A percentile compares a stretch with the other conserved stretches of the same genome.
Evolutionary conservation across 352 stramenopile species (phyloP).

Genomic region (Phytopythium chamaehyphon): DNA sequence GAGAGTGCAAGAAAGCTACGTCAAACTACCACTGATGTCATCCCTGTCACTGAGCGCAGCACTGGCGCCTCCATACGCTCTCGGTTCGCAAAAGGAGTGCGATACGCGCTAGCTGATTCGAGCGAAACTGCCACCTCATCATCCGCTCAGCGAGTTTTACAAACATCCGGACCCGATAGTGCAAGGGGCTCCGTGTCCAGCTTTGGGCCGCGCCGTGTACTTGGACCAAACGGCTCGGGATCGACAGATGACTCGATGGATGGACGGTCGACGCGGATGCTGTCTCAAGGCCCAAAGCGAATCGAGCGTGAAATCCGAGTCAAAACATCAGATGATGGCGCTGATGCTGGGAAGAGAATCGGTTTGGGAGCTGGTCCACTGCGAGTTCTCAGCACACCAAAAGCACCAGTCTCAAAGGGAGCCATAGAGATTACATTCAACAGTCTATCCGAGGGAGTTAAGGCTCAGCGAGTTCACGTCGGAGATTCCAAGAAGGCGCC

Average conservation of each 20-base stretch:
- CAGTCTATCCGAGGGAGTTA: slow-evolving; percentile 14
- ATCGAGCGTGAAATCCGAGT: slow-evolving; percentile 27
- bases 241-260: slow-evolving; percentile 6
- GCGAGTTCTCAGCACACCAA: slow-evolving; percentile 29
- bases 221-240: slow-evolving; percentile 8
- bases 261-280: slow-evolving; percentile 18
- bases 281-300: slow-evolving; percentile 37
- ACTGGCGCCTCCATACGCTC: not conserved
- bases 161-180: slow-evolving; percentile 3
- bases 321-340: slow-evolving; percentile 21
- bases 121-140: not conserved
- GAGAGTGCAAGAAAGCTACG: slow-evolving; percentile 5
- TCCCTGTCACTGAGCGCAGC: not conserved
- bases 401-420: slow-evolving; percentile 11
- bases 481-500: not conserved
- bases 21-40: not conserved
- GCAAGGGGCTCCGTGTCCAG: not conserved
- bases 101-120: not conserved
- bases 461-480: slow-evolving; percentile 2
- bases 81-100: slow-evolving; percentile 2
- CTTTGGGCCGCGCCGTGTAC: slow-evolving; percentile 22
- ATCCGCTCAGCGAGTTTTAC: slow-evolving; percentile 17
- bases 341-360: slow-evolving; percentile 10
- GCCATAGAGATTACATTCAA: slow-evolving; percentile 27
- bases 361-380: slow-evolving; percentile 21